A percentile compares a stretch with the other conserved stretches of the same genome.
Evolutionary conservation across 2,329 filamentous ascomycete species (phyloP).

Genomic region (Calonectria crousiana): DNA sequence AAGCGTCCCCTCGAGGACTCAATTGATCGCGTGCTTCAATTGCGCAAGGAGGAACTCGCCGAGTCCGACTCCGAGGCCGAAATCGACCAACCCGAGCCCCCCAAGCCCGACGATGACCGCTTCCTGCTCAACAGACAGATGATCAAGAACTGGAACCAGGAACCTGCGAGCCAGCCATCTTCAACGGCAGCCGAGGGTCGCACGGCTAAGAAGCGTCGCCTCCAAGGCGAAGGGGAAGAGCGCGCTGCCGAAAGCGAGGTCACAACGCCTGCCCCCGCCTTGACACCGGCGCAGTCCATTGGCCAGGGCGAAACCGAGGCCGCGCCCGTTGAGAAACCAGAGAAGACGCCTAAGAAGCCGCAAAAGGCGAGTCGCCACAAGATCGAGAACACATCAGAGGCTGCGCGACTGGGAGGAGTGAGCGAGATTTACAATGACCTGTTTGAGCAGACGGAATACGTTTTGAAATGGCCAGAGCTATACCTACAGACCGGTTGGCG

Average conservation of each 20-base stretch:
- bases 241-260: constrained; percentile 22
- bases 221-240: constrained; percentile 46
- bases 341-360: constrained; percentile 48
- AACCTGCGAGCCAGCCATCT: constrained; percentile 23
- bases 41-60: constrained; percentile 75
- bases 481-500: constrained; percentile 31
- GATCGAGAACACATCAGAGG: constrained; percentile 43
- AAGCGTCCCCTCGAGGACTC: constrained; percentile 87
- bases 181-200: constrained; percentile 37
- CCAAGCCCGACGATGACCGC: constrained; percentile 49
- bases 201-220: constrained; percentile 49
- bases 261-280: constrained; percentile 29
- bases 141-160: constrained; percentile 54
- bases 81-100: constrained; percentile 55
- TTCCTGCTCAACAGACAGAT: constrained; percentile 58
- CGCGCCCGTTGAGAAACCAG: constrained; percentile 37
- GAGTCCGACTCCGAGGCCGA: constrained; percentile 66
- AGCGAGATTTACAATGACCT: constrained; percentile 41
- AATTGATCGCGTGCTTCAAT: constrained; percentile 83
- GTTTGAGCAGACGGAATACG: constrained; percentile 16
- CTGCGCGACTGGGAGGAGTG: constrained; percentile 47
- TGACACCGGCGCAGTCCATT: constrained; percentile 30
- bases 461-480: constrained; percentile 39
- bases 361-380: constrained; percentile 47
- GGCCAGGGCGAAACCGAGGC: constrained; percentile 28